Conservation (phyloP, 805 yeast genomes). For the Schizosaccharomyces octosporus region DNA sequence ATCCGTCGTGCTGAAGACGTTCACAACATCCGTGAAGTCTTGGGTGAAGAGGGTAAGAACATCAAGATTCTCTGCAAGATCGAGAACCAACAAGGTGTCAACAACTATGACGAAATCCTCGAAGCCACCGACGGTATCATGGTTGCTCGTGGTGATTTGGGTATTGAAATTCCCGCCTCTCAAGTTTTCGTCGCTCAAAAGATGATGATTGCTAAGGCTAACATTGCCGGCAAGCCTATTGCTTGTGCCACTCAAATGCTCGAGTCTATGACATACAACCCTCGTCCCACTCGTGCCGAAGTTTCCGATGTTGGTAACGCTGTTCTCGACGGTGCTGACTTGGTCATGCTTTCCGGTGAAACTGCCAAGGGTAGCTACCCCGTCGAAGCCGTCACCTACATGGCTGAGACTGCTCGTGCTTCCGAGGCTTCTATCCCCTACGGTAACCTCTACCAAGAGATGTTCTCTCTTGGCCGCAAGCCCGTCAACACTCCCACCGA, state of each 20-base stretch:
- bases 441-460: constrained; percentile 56
- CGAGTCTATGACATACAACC: constrained; percentile 98
- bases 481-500: constrained; percentile 78
- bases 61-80: constrained; percentile 92
- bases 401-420: constrained; percentile 89
- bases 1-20: constrained; percentile 88
- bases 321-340: constrained; percentile 95
- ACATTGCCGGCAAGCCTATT: constrained; percentile 97
- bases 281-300: constrained; percentile 99
- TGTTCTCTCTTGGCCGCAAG: constrained; percentile 59
- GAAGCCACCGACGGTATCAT: constrained; percentile 93
- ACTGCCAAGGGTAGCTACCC: constrained; percentile 99
- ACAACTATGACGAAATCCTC: constrained; percentile 93
- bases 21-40: constrained; percentile 67
- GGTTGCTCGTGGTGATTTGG: constrained; percentile 99
- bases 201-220: constrained; percentile 96
- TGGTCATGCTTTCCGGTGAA: constrained; percentile 98
- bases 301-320: constrained; percentile 98
- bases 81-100: constrained; percentile 98
- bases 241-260: constrained; percentile 99
- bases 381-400: constrained; percentile 87
- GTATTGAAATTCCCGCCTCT: constrained; percentile 98
- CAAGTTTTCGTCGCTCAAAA: constrained; percentile 96
- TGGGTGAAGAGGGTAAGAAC: constrained; percentile 91
- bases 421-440: constrained; percentile 95